Evolutionary conservation across 805 yeast genomes (phyloP), one percentile per base, ranked within the genome.

Genomic region (Metschnikowia rubicola): DNA sequence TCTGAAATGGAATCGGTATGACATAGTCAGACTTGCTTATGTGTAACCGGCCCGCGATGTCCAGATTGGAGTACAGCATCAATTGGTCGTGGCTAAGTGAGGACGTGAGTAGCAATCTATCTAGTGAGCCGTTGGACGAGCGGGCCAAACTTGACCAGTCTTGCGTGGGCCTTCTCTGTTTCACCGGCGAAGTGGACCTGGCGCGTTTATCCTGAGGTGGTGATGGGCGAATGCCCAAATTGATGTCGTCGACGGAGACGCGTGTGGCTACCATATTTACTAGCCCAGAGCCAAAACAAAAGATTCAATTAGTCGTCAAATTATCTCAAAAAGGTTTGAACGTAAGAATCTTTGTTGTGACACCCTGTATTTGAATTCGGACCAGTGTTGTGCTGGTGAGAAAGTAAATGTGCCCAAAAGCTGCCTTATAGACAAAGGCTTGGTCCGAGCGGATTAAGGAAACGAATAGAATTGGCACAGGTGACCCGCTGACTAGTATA

Each of bases 1-100:
- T 54, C 6, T 71, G 65, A 52, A 72, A 71, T 3, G 77, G 77
- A 35, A 73, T 68, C 2, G 77, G 77, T 35, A 71, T 71, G 7
- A 64, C 66, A 46, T 71, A 64, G 38, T 63, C 59, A 2, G 47
- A 39, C 36, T 43, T 44, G 40, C 60, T 53, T 30, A 72, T 63
- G 54, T 72, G 77, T 28, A 73, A 57, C 32, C 63, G 63, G 30
- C 61, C 67, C 2, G 74, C 64, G 1, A 66, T 44, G 1, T 75
- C 74, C 8, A 73, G 67, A 9, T 61, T 58, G 7, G 74, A 63
- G 21, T 71, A 56, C 40, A 37, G 36, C 35, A 53, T 57, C 34
- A 68, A 50, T 43, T 64, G 64, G 10, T 60, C 64, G 11, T 54
- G 57, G 37, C 44, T 48, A 21, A 69, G 56, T 4, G 56, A 41